A percentile compares a stretch with the other conserved stretches of the same genome.
Conservation (phyloP, 2,329 filamentous ascomycete genomes). For the Talaromyces piceae region DNA sequence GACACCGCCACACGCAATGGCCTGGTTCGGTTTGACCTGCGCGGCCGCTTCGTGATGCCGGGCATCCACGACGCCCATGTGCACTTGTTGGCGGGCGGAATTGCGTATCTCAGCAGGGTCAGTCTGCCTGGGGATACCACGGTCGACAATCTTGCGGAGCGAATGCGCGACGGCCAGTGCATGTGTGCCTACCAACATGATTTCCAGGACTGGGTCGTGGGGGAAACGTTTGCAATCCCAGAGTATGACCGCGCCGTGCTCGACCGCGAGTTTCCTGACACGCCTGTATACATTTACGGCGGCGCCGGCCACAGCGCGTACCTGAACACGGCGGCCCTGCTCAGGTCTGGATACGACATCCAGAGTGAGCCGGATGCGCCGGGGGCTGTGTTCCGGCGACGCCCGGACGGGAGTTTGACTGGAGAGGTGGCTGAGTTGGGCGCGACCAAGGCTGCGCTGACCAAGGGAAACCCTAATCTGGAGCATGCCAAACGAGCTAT, state of each 20-base stretch:
- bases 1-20: constrained; percentile 11
- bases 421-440: constrained; percentile 23
- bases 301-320: constrained; percentile 22
- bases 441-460: constrained; percentile 16
- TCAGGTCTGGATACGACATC: constrained; percentile 19
- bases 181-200: constrained; percentile 20
- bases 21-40: constrained; percentile 20
- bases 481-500: constrained; percentile 20
- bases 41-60: constrained; percentile 27
- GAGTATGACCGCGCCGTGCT: constrained; percentile 16
- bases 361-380: constrained; percentile 15
- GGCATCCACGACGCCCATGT: constrained; percentile 32
- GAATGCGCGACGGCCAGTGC: constrained; percentile 20
- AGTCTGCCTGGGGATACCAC: constrained; percentile 21
- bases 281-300: constrained; percentile 23
- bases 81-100: constrained; percentile 23
- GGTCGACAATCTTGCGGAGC: constrained; percentile 16
- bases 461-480: constrained; percentile 17
- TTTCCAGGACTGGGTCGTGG: constrained; percentile 19
- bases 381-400: constrained; percentile 19
- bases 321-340: constrained; percentile 21
- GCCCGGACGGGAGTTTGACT: constrained; percentile 21
- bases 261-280: constrained; percentile 21
- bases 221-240: constrained; percentile 16
- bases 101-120: constrained; percentile 20